These are phyloP conservation scores for Euphorbia celastroides DNA, from an alignment of 441 rosid genomes.

Conservation along the genomic window DNA sequence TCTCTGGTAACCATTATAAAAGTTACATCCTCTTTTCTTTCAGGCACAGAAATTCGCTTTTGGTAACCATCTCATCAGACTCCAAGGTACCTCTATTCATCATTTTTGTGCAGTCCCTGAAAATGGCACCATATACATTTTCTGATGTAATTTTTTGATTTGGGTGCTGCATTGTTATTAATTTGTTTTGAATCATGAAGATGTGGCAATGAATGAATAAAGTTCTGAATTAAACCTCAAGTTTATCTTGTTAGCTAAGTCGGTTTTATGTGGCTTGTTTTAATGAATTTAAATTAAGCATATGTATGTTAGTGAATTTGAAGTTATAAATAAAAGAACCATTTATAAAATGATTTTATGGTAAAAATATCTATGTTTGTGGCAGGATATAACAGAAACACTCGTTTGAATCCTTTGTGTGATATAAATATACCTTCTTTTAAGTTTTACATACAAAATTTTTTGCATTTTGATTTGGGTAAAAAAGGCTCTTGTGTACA, in stretches of 20 bases:
- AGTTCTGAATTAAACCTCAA: background rate
- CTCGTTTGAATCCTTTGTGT: background rate
- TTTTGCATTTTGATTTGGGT: background rate
- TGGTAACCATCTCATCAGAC: conserved; percentile 51
- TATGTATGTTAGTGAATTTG: background rate
- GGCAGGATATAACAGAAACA: background rate
- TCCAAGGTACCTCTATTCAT: conserved; percentile 43
- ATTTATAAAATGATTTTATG: too few relatives aligned
- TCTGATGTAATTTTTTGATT: background rate
- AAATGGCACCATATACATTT: background rate
- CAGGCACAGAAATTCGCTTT: conserved; percentile 52
- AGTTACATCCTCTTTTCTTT: conserved; percentile 10
- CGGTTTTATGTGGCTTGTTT: background rate
- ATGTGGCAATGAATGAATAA: background rate
- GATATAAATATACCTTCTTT: background rate
- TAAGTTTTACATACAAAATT: background rate
- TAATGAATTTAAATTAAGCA: background rate
- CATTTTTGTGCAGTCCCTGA: background rate
- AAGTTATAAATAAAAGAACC: background rate
- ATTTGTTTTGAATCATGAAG: background rate
- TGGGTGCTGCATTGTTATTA: background rate
- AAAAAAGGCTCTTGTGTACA: background rate
- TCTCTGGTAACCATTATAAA: background rate
- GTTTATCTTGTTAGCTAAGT: background rate
- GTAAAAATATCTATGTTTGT: background rate